A percentile compares a stretch with the other conserved stretches of the same genome.
Conservation (phyloP, 176 grass and related monocot species). For the Pontederia paniculata region DNA sequence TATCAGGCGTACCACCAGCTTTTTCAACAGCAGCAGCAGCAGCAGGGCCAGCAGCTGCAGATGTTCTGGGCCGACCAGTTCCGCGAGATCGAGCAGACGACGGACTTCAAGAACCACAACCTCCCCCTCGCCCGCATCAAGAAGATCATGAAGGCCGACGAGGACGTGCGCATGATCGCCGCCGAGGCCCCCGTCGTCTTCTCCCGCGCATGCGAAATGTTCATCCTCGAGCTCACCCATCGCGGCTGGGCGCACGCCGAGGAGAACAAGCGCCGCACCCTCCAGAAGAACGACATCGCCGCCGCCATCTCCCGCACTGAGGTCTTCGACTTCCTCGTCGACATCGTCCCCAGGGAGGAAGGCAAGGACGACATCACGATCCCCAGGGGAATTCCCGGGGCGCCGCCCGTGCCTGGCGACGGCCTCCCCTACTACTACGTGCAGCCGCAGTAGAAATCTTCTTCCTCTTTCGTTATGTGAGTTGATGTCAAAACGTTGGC, state of each 20-base stretch:
- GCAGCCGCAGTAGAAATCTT: too few relatives aligned
- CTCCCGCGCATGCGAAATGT: constrained; percentile 30
- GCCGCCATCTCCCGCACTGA: constrained; percentile 15
- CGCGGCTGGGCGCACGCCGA: constrained; percentile 24
- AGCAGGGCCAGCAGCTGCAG: too few relatives aligned
- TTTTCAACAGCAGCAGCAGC: too few relatives aligned
- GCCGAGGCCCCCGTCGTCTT: constrained; percentile 25
- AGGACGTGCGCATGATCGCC: constrained; percentile 21
- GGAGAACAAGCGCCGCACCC: constrained; percentile 20
- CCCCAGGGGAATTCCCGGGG: too few relatives aligned
- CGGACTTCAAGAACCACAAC: constrained; percentile 79
- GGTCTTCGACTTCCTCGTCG: constrained; percentile 19
- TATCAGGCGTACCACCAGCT: too few relatives aligned
- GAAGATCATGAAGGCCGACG: constrained; percentile 71
- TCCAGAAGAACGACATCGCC: constrained; percentile 20
- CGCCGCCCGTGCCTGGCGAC: too few relatives aligned
- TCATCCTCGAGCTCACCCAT: constrained; percentile 26
- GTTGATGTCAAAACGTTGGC: too few relatives aligned
- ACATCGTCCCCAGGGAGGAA: constrained; percentile 12
- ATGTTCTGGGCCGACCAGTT: constrained; percentile 84
- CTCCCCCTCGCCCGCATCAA: constrained; percentile 77
- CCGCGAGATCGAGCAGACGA: constrained; percentile 64
- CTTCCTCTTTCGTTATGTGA: too few relatives aligned
- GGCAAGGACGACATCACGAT: too few relatives aligned
- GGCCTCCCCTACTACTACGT: too few relatives aligned